Evolutionary conservation across 179 eudicot genomes (phyloP).

Genomic region (Spinacia oleracea): DNA sequence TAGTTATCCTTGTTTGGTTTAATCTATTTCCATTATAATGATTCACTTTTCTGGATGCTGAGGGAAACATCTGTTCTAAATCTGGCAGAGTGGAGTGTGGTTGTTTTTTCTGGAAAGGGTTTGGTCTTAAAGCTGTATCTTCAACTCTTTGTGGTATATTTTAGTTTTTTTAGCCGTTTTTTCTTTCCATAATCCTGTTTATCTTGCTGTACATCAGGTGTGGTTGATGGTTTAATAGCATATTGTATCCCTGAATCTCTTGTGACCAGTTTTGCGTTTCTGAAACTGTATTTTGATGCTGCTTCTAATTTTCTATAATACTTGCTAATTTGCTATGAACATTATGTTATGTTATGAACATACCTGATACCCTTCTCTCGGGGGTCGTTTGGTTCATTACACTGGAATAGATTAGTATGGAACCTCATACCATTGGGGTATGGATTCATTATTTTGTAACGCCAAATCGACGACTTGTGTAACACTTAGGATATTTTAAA

Average conservation of each 20-base stretch:
- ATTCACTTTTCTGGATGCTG: constrained; percentile 5
- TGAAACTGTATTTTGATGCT: background rate
- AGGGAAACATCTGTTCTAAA: constrained; percentile 8
- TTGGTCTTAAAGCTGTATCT: constrained; percentile 13
- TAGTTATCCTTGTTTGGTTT: constrained; percentile 16
- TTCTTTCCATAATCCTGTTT: background rate
- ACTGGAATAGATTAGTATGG: too few species aligned
- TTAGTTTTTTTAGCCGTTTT: background rate
- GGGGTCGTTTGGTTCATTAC: too few species aligned
- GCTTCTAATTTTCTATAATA: background rate
- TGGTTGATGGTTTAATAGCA: constrained; percentile 17
- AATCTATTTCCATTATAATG: constrained; percentile 1
- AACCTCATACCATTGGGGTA: too few species aligned
- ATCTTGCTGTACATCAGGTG: constrained; percentile 21
- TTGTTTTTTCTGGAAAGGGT: constrained; percentile 6
- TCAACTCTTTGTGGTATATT: background rate
- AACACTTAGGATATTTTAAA: too few species aligned
- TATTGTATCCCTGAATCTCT: background rate
- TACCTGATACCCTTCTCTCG: too few species aligned
- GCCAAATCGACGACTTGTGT: too few species aligned
- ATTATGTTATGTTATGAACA: too few species aligned
- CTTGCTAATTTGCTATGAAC: background rate
- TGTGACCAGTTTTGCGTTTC: background rate
- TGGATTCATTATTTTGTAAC: too few species aligned
- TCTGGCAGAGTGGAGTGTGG: background rate